Evolutionary conservation across 2,329 filamentous ascomycete species (phyloP).

Genomic region (Fonsecaea nubica): DNA sequence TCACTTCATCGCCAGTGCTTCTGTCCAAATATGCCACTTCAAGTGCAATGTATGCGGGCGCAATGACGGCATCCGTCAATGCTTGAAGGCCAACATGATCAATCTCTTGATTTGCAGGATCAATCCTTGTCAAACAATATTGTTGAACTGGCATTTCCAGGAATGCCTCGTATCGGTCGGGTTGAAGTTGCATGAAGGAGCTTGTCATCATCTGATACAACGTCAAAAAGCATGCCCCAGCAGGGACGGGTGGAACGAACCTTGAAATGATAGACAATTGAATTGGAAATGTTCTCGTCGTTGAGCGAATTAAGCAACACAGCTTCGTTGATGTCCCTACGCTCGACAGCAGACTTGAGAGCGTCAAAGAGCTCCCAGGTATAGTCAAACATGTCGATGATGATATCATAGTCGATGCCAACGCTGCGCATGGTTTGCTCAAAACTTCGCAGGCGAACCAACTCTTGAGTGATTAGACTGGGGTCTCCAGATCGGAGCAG

Average conservation of each 20-base stretch:
- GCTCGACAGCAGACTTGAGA: slow-evolving; percentile 64
- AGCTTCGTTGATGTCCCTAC: slow-evolving; percentile 61
- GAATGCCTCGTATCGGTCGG: slow-evolving; percentile 73
- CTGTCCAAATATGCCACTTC: slow-evolving; percentile 92
- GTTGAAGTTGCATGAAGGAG: slow-evolving; percentile 80
- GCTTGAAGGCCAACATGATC: slow-evolving; percentile 85
- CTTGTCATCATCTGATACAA: slow-evolving; percentile 74
- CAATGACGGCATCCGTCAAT: slow-evolving; percentile 78
- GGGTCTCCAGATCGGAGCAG: slow-evolving; percentile 72
- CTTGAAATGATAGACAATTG: slow-evolving; percentile 83
- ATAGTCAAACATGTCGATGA: slow-evolving; percentile 83
- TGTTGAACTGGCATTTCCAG: slow-evolving; percentile 68
- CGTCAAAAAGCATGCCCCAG: slow-evolving; percentile 30
- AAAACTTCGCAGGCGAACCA: slow-evolving; percentile 73
- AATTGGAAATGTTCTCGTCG: slow-evolving; percentile 68
- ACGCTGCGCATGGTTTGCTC: slow-evolving; percentile 72
- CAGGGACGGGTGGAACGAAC: slow-evolving; percentile 49
- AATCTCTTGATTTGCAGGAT: slow-evolving; percentile 80
- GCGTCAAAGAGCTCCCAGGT: slow-evolving; percentile 71
- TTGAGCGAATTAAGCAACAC: slow-evolving; percentile 76
- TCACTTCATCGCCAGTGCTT: slow-evolving; percentile 77
- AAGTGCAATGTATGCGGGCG: slow-evolving; percentile 77
- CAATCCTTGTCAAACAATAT: slow-evolving; percentile 74
- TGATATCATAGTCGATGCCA: slow-evolving; percentile 72
- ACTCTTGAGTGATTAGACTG: slow-evolving; percentile 71